Base-by-base conservation (phyloP, 2,329 filamentous ascomycete genomes). In the Phaeosphaeria sp. region DNA sequence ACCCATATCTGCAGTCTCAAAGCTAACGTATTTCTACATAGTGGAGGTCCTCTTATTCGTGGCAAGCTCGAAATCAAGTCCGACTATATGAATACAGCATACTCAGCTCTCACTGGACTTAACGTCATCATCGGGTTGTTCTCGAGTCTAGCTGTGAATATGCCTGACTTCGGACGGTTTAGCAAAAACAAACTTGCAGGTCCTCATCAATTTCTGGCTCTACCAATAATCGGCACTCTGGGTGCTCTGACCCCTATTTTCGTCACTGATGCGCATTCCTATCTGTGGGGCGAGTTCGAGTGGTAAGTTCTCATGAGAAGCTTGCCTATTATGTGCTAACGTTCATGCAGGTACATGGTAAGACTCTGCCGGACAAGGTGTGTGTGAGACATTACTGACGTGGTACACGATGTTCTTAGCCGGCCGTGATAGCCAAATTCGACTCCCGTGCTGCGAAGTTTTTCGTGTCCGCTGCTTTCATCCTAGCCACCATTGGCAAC, bases 51-150 rank as follows among this genome's bases (percentile, higher is more conserved):
- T 3, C 64, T 79, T 2, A 76, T 80, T 11, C 79, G 70, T 7
- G 78, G 78, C 18, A 69, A 77, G 27, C 64, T 66, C 17, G 56
- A 73, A 27, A 66, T 80, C 43, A 74, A 66, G 15, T 77, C 71
- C 5, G 70, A 72, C 1, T 81, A 80, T 43, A 81, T 79, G 72
- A 79, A 79, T 21, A 78, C 76, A 5, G 72, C 76, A 11, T 82
- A 80, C 71, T 79, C 78, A 1, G 77, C 74, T 17, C 62, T 82
- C 20, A 78, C 80, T 2, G 78, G 78, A 2, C 68, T 82, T 52
- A 82, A 81, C 42, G 79, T 77, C 15, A 81, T 84, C 30, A 83
- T 82, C 21, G 82, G 82, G 18, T 77, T 82, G 10, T 84, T 82
- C 69, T 78, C 75, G 13, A 81, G 79, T 22, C 75, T 82, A 56